Base-by-base conservation (phyloP, 2,329 filamentous ascomycete genomes). In the Ophiognomonia clavigignenti-juglandacearum region DNA sequence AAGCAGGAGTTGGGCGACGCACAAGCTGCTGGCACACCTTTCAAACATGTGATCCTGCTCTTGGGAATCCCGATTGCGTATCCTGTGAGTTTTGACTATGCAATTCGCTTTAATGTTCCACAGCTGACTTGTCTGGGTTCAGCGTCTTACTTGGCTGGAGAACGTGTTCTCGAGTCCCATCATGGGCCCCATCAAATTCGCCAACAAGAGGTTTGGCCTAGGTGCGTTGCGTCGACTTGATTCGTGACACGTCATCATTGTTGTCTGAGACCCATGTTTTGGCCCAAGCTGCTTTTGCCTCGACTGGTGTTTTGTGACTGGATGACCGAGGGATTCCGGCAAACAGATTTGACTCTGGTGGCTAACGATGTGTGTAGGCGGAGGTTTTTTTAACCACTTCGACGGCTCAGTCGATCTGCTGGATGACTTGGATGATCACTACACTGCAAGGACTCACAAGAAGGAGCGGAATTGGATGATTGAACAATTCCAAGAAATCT, bases 341-440 rank as follows among this genome's bases (percentile, higher is more conserved):
- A 14, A 6, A 5, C n/a, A 6, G n/a, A 34, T 16, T 20, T n/a
- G 18, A 14, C 9, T 10, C 8, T 16, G 18, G 47, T 47, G 14
- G 32, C 52, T 60, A 24, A 57, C 49, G 20, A 13, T 6, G 22
- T 34, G 20, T 7, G 6, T 19, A 68, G 86, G 86, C 4, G 91
- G 90, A 40, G 82, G 83, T 43, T 73, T 96, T 37, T 96, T 97
- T 74, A 97, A 97, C 66, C 79, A 89, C 47, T 96, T 97, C 56
- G 92, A 96, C 57, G 92, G 92, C 42, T 91, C 86, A 46, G 86
- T 96, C 20, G 93, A 97, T 68, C 82, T 97, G 20, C 73, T 96
- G 14, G 91, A 96, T 62, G 90, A 95, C 57, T 74, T 96, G 18
- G 92, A 97, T 64, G 93, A 98, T 64, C 93, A 98, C 62, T 96